Conservation (phyloP, 1,284 basidiomycete genomes). For the Apiotrichum montevideense region DNA sequence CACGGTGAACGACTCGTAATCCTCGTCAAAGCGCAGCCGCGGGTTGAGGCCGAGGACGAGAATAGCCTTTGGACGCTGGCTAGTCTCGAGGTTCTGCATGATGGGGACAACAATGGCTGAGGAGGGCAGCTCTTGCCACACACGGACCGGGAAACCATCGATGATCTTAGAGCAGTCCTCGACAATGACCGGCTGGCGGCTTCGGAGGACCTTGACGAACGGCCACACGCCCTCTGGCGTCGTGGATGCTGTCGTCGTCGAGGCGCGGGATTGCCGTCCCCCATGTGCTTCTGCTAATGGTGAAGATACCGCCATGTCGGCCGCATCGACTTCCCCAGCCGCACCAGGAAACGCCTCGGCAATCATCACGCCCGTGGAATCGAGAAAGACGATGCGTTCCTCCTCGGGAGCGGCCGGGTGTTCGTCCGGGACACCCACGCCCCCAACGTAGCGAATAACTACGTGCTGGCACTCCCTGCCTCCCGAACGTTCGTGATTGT, state of each 20-base stretch:
- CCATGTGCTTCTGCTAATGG: too few species aligned
- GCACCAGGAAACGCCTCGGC: slow-evolving; percentile 4
- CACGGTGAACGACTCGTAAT: slow-evolving; percentile 42
- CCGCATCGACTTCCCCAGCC: too few species aligned
- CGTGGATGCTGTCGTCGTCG: too few species aligned
- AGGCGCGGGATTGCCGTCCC: too few species aligned
- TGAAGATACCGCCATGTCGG: too few species aligned
- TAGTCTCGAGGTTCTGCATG: slow-evolving; percentile 34
- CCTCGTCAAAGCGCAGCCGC: slow-evolving; percentile 39
- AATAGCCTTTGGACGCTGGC: slow-evolving; percentile 32
- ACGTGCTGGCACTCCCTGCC: too few species aligned
- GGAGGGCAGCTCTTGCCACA: slow-evolving; percentile 43
- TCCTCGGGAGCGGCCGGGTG: slow-evolving; percentile 30
- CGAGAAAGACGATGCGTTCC: not conserved
- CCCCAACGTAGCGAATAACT: slow-evolving; percentile 18
- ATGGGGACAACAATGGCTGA: slow-evolving; percentile 47
- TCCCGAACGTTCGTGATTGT: too few species aligned
- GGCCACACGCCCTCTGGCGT: slow-evolving; percentile 27
- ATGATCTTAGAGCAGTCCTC: slow-evolving; percentile 38
- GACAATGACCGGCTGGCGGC: slow-evolving; percentile 33
- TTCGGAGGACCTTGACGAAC: slow-evolving; percentile 32
- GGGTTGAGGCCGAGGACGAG: slow-evolving; percentile 46
- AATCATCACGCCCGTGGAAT: slow-evolving; percentile 4
- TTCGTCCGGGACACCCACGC: slow-evolving; percentile 36
- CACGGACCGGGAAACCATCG: slow-evolving; percentile 32